A percentile compares a stretch with the other conserved stretches of the same genome.
These are phyloP conservation scores for Fusarium hainanense DNA, from an alignment of 2,329 filamentous ascomycete genomes.

Conservation along the genomic window DNA sequence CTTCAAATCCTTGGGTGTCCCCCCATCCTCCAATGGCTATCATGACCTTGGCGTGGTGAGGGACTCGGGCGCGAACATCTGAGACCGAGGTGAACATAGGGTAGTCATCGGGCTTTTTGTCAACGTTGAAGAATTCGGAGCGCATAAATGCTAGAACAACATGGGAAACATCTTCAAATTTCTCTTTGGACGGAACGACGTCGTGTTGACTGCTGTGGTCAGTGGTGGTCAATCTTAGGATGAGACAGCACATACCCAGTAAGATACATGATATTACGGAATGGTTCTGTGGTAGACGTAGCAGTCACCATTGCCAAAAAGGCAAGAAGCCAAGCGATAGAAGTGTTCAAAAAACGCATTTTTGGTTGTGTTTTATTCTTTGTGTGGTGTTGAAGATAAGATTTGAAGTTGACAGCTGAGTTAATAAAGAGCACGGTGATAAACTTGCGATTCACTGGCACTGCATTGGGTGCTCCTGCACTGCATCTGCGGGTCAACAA, in stretches of 20 bases:
- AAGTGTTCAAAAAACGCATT: neutral
- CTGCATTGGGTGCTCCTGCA: neutral
- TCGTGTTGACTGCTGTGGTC: constrained; percentile 59
- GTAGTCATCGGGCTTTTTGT: constrained; percentile 52
- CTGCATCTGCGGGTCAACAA: constrained; percentile 5
- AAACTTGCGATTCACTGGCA: neutral
- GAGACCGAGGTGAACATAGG: constrained; percentile 65
- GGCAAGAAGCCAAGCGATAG: neutral
- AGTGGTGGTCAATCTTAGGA: neutral
- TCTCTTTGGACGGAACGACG: constrained; percentile 52
- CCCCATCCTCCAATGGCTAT: constrained; percentile 83
- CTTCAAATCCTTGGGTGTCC: constrained; percentile 71
- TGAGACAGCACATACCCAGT: constrained; percentile 54
- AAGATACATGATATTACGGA: constrained; percentile 60
- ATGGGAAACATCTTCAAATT: constrained; percentile 63
- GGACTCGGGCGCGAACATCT: constrained; percentile 61
- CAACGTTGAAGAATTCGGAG: constrained; percentile 63
- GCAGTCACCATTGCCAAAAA: neutral
- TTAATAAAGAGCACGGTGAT: neutral
- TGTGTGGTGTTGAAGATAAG: neutral
- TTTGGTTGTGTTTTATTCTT: neutral
- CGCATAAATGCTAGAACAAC: constrained; percentile 69
- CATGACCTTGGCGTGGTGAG: constrained; percentile 68
- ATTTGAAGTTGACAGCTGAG: neutral
- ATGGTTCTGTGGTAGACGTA: constrained; percentile 2